Evolutionary conservation across 371 early-diverging fungal species (phyloP), one percentile per base, ranked within the genome.

Genomic region (Dichotomocladium elegans): DNA sequence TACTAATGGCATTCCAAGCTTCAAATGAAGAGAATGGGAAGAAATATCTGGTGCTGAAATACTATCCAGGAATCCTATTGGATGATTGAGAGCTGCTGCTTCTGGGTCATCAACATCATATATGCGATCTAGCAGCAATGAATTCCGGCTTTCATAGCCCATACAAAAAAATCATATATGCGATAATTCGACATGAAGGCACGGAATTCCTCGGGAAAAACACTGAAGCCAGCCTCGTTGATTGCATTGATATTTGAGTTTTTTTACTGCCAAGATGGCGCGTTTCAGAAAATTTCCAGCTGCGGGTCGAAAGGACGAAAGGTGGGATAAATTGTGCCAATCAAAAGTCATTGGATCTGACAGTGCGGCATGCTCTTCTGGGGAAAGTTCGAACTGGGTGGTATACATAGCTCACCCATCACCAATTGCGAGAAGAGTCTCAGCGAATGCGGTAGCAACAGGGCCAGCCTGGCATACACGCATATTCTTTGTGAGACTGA

Each of bases 371-470:
- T 26, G 19, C 42, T 3, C 21, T 3, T 42, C 42, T 21, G 3
- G 42, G 0, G 42, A 26, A 10, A 42, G 21, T 42, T 42, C 19
- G 10, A 42, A 10, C 11, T 22, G 1, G 14, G 3, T 17, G 26
- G 42, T 22, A 42, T 42, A 6, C 26, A 26, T 21, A n/a, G 42
- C 15, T 17, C 42, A 10, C 21, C 42, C 42, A 42, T 42, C 42
- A 42, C 42, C 42, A 42, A 42, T 22, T 22, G 42, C 42, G 19
- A 42, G 42, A n/a, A n/a, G n/a, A n/a, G n/a, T n/a, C n/a, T n/a
- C n/a, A n/a, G n/a, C n/a, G n/a, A n/a, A n/a, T n/a, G 42, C 42
- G 11, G 3, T 19, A 42, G 24, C 19, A 19, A 14, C 42, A 42
- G 42, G 42, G 19, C 17, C 42, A 3, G 42, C 10, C 10, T 42